These are phyloP conservation scores for Hypsizygus ulmarius DNA, from an alignment of 1,284 basidiomycete species.

Conservation along the genomic window DNA sequence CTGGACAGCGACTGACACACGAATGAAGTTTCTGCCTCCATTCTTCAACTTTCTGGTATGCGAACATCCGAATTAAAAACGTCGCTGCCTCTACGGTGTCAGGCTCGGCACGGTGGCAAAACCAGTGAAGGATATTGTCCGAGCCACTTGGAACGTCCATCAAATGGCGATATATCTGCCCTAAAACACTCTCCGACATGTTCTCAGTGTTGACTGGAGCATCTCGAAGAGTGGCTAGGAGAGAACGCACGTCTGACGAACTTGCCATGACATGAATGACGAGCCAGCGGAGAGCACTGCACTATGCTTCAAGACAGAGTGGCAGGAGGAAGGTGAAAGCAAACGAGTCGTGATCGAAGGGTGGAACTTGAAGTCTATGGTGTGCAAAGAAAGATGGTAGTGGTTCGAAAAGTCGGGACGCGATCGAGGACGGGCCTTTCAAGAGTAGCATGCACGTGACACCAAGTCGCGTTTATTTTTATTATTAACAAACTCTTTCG, in stretches of 20 bases:
- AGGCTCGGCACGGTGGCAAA: constrained; percentile 56
- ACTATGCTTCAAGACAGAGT: too few relatives aligned
- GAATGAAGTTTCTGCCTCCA: constrained; percentile 61
- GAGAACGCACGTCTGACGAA: constrained; percentile 37
- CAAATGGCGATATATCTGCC: constrained; percentile 55
- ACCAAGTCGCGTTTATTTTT: too few relatives aligned
- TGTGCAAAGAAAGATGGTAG: too few relatives aligned
- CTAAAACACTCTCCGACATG: constrained; percentile 50
- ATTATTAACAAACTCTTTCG: background rate
- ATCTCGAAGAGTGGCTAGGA: constrained; percentile 52
- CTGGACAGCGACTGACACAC: constrained; percentile 60
- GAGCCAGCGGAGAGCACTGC: too few relatives aligned
- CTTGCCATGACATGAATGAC: constrained; percentile 10
- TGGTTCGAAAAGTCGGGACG: too few relatives aligned
- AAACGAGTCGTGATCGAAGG: too few relatives aligned
- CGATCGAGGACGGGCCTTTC: too few relatives aligned
- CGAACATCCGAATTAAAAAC: constrained; percentile 78
- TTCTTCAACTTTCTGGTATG: constrained; percentile 63
- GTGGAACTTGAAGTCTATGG: too few relatives aligned
- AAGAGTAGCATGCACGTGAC: too few relatives aligned
- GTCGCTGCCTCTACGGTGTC: constrained; percentile 62
- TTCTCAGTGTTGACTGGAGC: constrained; percentile 49
- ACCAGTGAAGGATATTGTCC: constrained; percentile 63
- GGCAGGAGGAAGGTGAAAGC: too few relatives aligned
- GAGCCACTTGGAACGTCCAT: constrained; percentile 39